Evolutionary conservation across 75 land plant species (phyloP).

Genomic region (Picea sitchensis): DNA sequence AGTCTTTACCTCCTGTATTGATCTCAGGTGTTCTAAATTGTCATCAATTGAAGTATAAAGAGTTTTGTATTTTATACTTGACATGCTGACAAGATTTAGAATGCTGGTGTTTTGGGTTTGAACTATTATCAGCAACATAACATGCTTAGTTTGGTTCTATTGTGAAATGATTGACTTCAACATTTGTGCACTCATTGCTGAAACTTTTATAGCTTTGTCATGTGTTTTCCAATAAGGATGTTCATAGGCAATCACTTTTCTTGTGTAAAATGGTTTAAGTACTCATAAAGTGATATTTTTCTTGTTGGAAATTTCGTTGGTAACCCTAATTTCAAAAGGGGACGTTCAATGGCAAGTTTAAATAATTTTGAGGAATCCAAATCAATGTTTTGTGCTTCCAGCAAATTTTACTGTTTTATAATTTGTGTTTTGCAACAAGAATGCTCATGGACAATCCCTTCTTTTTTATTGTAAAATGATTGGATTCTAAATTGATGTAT

Average conservation of each 20-base stretch:
- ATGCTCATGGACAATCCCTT: no score
- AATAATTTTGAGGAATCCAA: no score
- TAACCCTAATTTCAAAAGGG: no score
- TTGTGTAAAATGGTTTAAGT: background rate
- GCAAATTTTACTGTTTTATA: no score
- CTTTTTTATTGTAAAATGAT: no score
- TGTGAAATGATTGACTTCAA: background rate
- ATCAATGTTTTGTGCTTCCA: no score
- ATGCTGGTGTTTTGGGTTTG: slow-evolving; percentile 1
- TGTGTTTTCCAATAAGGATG: background rate
- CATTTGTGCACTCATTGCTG: background rate
- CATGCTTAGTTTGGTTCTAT: background rate
- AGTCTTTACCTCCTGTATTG: background rate
- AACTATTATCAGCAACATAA: background rate
- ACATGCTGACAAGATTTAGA: background rate
- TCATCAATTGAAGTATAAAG: background rate
- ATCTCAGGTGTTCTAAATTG: background rate
- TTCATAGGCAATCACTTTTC: background rate
- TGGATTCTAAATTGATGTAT: background rate
- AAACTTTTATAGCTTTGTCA: background rate
- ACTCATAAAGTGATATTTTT: no score
- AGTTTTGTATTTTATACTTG: background rate
- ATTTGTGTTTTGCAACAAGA: no score
- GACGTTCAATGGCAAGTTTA: no score
- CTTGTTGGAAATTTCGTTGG: no score